Conservation (phyloP, 306 rosid species). For the Erythrophleum fordii region DNA sequence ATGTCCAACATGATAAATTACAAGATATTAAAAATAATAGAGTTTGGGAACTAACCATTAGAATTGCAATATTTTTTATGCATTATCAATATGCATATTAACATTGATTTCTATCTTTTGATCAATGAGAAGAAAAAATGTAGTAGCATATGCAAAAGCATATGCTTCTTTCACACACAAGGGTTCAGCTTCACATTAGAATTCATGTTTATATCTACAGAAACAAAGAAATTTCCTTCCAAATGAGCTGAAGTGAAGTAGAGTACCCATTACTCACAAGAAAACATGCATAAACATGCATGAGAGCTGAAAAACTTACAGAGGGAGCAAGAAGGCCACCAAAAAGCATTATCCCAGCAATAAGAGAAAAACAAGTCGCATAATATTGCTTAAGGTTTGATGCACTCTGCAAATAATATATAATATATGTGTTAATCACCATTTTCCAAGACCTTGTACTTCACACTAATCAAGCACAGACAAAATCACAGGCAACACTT, state of each 20-base stretch:
- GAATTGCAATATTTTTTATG: neutral
- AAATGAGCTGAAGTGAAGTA: conserved; percentile 14
- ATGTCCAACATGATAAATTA: neutral
- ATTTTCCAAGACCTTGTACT: conserved; percentile 17
- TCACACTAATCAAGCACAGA: conserved; percentile 23
- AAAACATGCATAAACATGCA: conserved; percentile 2
- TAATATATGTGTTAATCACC: conserved; percentile 37
- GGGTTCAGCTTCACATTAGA: conserved; percentile 12
- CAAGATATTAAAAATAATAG: neutral
- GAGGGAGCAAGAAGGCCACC: conserved; percentile 95
- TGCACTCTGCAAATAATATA: conserved; percentile 67
- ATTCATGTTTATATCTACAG: neutral
- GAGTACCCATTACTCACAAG: neutral
- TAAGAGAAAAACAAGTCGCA: conserved; percentile 84
- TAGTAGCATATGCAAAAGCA: conserved; percentile 2
- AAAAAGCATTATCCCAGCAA: conserved; percentile 78
- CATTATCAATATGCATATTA: neutral
- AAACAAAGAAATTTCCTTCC: conserved; percentile 15
- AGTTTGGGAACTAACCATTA: neutral
- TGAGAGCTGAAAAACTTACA: conserved; percentile 57
- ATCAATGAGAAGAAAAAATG: conserved; percentile 21
- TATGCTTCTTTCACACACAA: conserved; percentile 19
- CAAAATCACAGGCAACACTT: conserved; percentile 1
- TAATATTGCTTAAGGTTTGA: conserved; percentile 88
- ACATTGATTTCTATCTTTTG: neutral